Base-by-base conservation (phyloP, 768 basidiomycete genomes). In the Termitomyces sp. region DNA sequence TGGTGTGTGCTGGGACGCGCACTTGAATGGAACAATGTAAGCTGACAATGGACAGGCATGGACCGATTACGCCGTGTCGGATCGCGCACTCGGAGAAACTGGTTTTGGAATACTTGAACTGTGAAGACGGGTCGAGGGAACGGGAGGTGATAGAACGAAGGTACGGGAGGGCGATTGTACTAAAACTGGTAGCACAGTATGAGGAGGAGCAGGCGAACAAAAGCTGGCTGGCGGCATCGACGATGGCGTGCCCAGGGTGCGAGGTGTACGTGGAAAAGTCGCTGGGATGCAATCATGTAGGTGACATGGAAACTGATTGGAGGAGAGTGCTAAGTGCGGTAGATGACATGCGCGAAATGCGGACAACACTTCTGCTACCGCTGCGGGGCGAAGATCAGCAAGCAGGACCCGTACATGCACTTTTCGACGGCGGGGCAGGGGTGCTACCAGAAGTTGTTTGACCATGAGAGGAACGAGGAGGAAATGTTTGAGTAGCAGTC, bases 271-370 rank as follows among this genome's bases (percentile, higher is more conserved):
- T 94, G 11, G 88, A 91, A 72, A 91, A 92, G 72, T 81, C 77
- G 18, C 63, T 79, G 58, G 93, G 93, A 2, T 95, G 94, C 72
- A 95, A 95, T 70, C 94, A 96, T 72, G 92, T 93, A 74, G 60
- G 86, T 74, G 58, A 43, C 45, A 24, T 8, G 22, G 5, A 47
- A 9, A 30, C 6, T 30, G 47, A 32, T 24, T 54, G 45, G 47
- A 51, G 41, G 43, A 2, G 6, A 5, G 30, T 36, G 24, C 45
- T 55, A 54, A 52, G 40, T 49, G 44, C 36, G 62, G 54, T 59
- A 90, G 89, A 91, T 91, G 89, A 88, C 82, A 7, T 92, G 88
- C 64, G 71, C 75, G n/a, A 86, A 83, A 62, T 94, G 92, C 70
- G 65, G 71, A 32, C 76, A 82, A 51, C 92, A 94, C 66, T 94